Evolutionary conservation across 129 eudicot genomes (phyloP).

Genomic region (Artemisia argyi): DNA sequence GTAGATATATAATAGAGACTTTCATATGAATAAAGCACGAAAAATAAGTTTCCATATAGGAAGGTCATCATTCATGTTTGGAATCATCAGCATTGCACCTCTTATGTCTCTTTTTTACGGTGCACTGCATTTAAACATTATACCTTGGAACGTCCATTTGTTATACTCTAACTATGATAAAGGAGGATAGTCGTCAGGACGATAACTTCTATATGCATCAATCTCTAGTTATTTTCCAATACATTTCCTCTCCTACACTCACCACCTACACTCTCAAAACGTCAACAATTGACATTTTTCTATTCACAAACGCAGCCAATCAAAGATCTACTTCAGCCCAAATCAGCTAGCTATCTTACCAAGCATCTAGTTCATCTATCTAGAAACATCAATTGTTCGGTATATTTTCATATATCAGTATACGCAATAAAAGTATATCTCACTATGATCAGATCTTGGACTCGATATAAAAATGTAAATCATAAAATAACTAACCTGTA

Average conservation of each 20-base stretch:
- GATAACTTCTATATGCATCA: no score
- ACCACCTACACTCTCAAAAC: background rate
- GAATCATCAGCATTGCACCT: background rate
- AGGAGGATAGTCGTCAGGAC: no score
- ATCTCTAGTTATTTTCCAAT: no score
- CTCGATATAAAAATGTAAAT: background rate
- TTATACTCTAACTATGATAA: background rate
- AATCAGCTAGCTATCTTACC: background rate
- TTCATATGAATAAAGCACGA: background rate
- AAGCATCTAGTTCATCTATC: no score
- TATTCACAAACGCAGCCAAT: background rate
- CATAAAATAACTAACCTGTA: conserved; percentile 48
- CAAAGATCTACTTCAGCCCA: conserved; percentile 1
- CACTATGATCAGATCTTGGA: conserved; percentile 26
- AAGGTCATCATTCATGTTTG: conserved; percentile 7
- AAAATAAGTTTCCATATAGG: background rate
- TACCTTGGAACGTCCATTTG: background rate
- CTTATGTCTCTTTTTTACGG: conserved; percentile 3
- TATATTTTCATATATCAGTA: no score
- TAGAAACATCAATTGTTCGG: no score
- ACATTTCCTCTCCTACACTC: no score
- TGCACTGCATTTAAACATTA: background rate
- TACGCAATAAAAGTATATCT: conserved; percentile 12
- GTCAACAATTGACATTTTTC: background rate
- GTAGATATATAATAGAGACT: background rate